phyloP scores from a whole-genome alignment of 352 stramenopile genomes.

The Globisporangium ultimum region DNA sequence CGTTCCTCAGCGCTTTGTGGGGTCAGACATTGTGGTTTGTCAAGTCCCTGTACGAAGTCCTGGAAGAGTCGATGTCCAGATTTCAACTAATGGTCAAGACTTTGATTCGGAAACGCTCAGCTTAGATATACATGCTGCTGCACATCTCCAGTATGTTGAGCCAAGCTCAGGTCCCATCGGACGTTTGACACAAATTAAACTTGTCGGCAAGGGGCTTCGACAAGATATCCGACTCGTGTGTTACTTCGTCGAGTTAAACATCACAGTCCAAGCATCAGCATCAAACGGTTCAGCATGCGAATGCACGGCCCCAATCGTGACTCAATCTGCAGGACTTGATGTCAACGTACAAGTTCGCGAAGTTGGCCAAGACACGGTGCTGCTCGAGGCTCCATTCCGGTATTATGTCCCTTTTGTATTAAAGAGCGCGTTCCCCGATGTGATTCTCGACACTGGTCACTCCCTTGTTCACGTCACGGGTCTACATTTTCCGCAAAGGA shows the following conservation, averaged over 20 bases:
- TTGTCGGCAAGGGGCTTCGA: constrained; percentile 29
- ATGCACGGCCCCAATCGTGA: background rate
- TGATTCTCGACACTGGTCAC: constrained; percentile 7
- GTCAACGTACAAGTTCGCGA: constrained; percentile 26
- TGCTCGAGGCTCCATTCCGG: constrained; percentile 28
- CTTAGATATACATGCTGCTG: constrained; percentile 14
- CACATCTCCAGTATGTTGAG: constrained; percentile 18
- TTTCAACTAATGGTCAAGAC: constrained; percentile 43
- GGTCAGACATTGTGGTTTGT: constrained; percentile 1
- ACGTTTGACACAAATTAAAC: constrained; percentile 13
- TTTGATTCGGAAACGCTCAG: constrained; percentile 16
- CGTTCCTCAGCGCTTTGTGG: background rate
- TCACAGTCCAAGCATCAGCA: background rate
- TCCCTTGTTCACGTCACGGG: constrained; percentile 6
- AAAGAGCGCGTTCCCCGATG: constrained; percentile 6
- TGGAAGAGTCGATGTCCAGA: constrained; percentile 2
- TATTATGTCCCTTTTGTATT: constrained; percentile 17
- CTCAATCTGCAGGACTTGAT: background rate
- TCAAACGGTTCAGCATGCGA: background rate
- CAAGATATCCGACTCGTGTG: constrained; percentile 18
- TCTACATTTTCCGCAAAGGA: constrained; percentile 17
- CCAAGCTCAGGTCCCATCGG: constrained; percentile 19
- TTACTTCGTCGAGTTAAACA: constrained; percentile 11
- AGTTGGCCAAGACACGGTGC: constrained; percentile 8
- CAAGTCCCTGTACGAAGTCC: constrained; percentile 4